A percentile compares a stretch with the other conserved stretches of the same genome.
These are phyloP conservation scores for Sindora glabra DNA, from an alignment of 306 rosid genomes.

Conservation along the genomic window DNA sequence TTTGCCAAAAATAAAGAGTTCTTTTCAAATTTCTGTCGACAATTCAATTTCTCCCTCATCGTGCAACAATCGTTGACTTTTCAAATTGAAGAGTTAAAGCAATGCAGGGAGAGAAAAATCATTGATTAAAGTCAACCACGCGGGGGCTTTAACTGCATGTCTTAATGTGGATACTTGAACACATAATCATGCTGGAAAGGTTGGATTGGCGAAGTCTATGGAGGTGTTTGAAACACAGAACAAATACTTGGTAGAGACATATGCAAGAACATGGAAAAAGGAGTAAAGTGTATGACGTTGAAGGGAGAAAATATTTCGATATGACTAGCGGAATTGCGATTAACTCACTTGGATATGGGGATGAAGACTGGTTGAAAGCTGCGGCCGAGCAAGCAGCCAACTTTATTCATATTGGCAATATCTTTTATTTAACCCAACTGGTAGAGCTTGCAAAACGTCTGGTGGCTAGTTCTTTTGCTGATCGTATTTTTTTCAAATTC, in stretches of 20 bases:
- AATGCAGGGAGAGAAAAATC: neutral
- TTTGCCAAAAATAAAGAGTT: conserved; percentile 15
- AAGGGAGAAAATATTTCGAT: conserved; percentile 77
- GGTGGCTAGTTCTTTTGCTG: conserved; percentile 70
- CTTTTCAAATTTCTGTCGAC: conserved; percentile 16
- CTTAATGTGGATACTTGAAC: conserved; percentile 28
- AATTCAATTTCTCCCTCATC: conserved; percentile 19
- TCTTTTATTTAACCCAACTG: conserved; percentile 71
- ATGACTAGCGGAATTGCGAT: conserved; percentile 75
- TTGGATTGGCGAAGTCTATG: conserved; percentile 12
- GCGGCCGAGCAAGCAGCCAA: conserved; percentile 54
- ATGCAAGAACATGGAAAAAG: conserved; percentile 71
- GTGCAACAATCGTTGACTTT: neutral
- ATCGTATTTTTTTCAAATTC: conserved; percentile 82
- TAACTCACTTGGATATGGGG: conserved; percentile 79
- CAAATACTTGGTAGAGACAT: conserved; percentile 63
- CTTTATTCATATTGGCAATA: conserved; percentile 80
- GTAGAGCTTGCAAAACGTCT: conserved; percentile 74
- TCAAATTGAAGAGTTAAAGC: neutral
- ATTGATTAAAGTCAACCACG: neutral
- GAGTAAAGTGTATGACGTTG: conserved; percentile 64
- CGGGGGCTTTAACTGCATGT: conserved; percentile 13
- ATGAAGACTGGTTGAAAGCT: conserved; percentile 72
- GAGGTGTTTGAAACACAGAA: conserved; percentile 63
- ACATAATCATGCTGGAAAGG: conserved; percentile 10